Evolutionary conservation across 2,329 filamentous ascomycete species (phyloP), one percentile per base, ranked within the genome.

Genomic region (Talaromyces sp.): DNA sequence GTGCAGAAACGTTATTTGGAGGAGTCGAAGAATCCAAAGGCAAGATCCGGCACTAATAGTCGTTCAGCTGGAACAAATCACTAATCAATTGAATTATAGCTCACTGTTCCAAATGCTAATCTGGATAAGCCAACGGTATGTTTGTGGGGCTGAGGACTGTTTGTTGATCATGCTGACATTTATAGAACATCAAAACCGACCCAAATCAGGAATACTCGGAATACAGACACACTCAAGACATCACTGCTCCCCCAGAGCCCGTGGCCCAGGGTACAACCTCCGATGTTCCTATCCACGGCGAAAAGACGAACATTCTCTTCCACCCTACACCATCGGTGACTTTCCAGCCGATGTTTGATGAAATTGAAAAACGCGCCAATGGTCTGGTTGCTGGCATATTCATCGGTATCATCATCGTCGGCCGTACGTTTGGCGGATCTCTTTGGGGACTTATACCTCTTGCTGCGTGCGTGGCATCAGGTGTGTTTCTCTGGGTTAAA

Each of bases 301-400:
- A 98, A 75, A 97, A 95, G 84, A 98, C 95, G 3, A 97, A 97
- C 68, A 89, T 98, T 19, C 85, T 97, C 34, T 98, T 98, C 78
- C 94, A 97, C 77, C 94, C 95, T 17, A 98, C 94, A 0, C 94
- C 94, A 0, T 91, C 90, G 0, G 86, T 97, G 70, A 92, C 89
- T 80, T 97, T 92, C 74, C 92, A 96, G 77, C 92, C 93, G 4
- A 96, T 93, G 85, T 97, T 91, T 75, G 86, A 83, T 22, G 78
- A 86, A 13, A 78, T 97, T 65, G 92, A 98, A 78, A 86, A 87
- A 69, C 86, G 89, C 10, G 91, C 90, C n/a, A 88, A 86, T 54
- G 81, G 87, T 0, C 79, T 97, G 4, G 91, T 90, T 69, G 80
- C 84, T 11, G 89, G 83, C 8, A 89, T 97, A 61, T 88, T 93